Conservation (phyloP, 2,329 filamentous ascomycete genomes). For the Chrysoporthe cubensis region DNA sequence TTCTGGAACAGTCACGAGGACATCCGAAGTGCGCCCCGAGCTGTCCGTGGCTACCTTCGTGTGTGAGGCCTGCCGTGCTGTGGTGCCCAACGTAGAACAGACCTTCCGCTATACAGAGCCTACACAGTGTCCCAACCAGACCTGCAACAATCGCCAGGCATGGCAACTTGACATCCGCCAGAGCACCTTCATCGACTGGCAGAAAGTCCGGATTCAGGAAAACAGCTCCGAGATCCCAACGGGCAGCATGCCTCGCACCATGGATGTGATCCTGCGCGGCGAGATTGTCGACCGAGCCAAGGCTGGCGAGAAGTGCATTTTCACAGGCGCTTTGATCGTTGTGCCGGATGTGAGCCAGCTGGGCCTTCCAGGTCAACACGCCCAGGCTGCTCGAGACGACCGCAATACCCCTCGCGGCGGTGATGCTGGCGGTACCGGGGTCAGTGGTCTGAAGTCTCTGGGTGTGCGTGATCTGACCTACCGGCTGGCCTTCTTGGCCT, state of each 20-base stretch:
- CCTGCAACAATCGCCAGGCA: slow-evolving; percentile 85
- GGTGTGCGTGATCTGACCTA: slow-evolving; percentile 96
- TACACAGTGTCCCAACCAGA: slow-evolving; percentile 87
- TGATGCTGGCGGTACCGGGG: slow-evolving; percentile 82
- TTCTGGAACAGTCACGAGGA: slow-evolving; percentile 94
- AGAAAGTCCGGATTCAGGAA: slow-evolving; percentile 97
- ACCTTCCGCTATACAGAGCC: slow-evolving; percentile 98
- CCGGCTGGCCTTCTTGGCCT: slow-evolving; percentile 92
- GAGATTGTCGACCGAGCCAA: slow-evolving; percentile 98
- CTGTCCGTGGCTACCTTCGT: slow-evolving; percentile 89
- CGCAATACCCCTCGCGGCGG: slow-evolving; percentile 71
- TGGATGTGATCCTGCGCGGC: slow-evolving; percentile 94
- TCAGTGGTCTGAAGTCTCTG: slow-evolving; percentile 86
- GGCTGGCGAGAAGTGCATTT: slow-evolving; percentile 97
- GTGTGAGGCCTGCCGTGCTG: slow-evolving; percentile 83
- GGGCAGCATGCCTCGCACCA: slow-evolving; percentile 96
- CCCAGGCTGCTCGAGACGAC: slow-evolving; percentile 84
- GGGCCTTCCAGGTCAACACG: slow-evolving; percentile 81
- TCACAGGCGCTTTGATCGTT: slow-evolving; percentile 93
- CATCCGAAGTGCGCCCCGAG: slow-evolving; percentile 94
- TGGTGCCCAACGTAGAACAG: slow-evolving; percentile 91
- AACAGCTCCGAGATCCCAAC: slow-evolving; percentile 98
- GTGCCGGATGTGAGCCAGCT: slow-evolving; percentile 97
- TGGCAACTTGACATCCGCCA: slow-evolving; percentile 97
- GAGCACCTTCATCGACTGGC: slow-evolving; percentile 98